phyloP scores from a whole-genome alignment of 2,329 filamentous ascomycete species.

The Mycosphaerella arachidis region DNA sequence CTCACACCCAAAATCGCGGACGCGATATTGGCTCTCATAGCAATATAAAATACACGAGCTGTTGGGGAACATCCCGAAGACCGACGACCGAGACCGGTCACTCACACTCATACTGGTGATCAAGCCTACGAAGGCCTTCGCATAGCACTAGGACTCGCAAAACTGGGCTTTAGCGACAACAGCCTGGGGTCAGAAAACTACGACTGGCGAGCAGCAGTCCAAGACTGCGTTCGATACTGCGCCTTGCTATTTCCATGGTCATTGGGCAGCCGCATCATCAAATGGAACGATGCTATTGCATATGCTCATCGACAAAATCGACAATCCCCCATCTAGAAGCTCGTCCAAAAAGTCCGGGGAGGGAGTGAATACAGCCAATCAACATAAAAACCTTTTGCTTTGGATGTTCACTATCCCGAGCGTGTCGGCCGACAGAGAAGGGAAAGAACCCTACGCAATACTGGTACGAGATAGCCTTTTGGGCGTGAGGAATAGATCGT shows the following conservation, averaged over 20 bases:
- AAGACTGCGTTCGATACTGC: slow-evolving; percentile 11
- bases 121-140: slow-evolving; percentile 13
- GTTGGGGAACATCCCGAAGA: neutral
- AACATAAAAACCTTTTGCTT: slow-evolving; percentile 8
- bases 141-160: slow-evolving; percentile 14
- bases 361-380: neutral
- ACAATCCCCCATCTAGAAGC: slow-evolving; percentile 1
- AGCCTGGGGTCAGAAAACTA: slow-evolving; percentile 1
- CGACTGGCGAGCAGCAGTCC: slow-evolving; percentile 10
- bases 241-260: slow-evolving; percentile 16
- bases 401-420: slow-evolving; percentile 17
- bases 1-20: slow-evolving; percentile 5
- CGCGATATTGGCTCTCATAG: slow-evolving; percentile 14
- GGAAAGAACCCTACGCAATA: slow-evolving; percentile 8
- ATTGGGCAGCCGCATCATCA: slow-evolving; percentile 13
- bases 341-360: slow-evolving; percentile 5
- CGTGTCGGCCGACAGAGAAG: neutral
- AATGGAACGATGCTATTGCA: slow-evolving; percentile 9
- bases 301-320: slow-evolving; percentile 11
- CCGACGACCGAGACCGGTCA: neutral
- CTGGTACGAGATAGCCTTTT: slow-evolving; percentile 8
- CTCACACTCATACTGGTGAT: slow-evolving; percentile 11
- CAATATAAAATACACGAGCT: slow-evolving; percentile 11
- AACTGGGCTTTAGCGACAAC: neutral
- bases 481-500: neutral